A percentile compares a stretch with the other conserved stretches of the same genome.
These are phyloP conservation scores for Edaphochlamys debaryana DNA, from an alignment of 139 green algal genomes.

Conservation along the genomic window DNA sequence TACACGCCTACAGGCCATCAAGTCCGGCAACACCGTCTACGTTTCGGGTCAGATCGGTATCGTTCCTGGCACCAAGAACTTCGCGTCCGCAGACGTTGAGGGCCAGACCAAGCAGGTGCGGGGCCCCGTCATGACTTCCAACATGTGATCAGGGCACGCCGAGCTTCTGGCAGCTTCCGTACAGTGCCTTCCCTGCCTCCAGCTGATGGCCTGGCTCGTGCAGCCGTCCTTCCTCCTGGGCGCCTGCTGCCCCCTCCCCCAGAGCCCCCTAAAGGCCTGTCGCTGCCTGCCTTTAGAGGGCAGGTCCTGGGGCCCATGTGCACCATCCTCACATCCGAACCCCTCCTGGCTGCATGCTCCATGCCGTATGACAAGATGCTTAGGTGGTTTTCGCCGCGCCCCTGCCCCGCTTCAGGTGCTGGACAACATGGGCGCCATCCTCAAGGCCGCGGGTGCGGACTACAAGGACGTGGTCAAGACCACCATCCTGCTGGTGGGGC, in stretches of 20 bases:
- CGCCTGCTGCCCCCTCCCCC: no score
- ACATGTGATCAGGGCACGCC: background rate
- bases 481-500: conserved; percentile 83
- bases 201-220: no score
- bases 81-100: conserved; percentile 78
- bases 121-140: background rate
- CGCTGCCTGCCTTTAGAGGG: no score
- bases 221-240: no score
- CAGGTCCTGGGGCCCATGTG: no score
- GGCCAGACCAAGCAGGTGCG: conserved; percentile 87
- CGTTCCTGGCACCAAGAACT: conserved; percentile 89
- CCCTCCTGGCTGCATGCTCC: no score
- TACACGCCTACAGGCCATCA: no score
- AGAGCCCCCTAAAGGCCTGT: no score
- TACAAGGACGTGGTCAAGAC: conserved; percentile 96
- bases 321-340: no score
- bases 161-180: no score
- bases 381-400: background rate
- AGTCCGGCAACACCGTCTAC: conserved; percentile 87
- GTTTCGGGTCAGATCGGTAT: conserved; percentile 91
- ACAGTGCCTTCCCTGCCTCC: no score
- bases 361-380: no score
- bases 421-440: conserved; percentile 93
- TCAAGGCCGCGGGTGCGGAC: conserved; percentile 82
- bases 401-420: conserved; percentile 37